Conservation (phyloP, 176 grass and related monocot genomes). For the Lolium perenne region DNA sequence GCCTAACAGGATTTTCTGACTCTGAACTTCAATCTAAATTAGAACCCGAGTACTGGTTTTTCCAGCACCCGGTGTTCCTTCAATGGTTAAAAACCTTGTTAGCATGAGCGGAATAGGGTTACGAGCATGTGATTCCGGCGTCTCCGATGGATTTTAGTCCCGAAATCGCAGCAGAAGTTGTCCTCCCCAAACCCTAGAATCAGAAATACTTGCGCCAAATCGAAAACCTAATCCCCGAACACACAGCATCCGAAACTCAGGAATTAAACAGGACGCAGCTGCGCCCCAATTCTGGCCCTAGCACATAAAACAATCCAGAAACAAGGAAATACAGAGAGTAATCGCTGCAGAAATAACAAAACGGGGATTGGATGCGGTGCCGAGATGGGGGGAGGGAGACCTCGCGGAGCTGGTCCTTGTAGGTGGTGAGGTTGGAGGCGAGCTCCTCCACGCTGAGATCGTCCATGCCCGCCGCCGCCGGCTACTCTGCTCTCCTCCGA, state of each 20-base stretch:
- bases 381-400: slow-evolving; percentile 39
- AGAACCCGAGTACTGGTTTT: neutral
- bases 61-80: neutral
- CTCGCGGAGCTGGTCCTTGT: slow-evolving; percentile 92
- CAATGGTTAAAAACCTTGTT: neutral
- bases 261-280: neutral
- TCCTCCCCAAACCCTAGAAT: slow-evolving; percentile 40
- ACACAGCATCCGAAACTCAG: neutral
- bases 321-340: neutral
- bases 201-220: neutral
- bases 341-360: neutral
- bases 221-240: slow-evolving; percentile 25
- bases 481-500: slow-evolving; percentile 15
- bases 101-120: neutral
- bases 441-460: slow-evolving; percentile 95
- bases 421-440: slow-evolving; percentile 86
- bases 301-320: neutral
- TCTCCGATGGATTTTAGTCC: neutral
- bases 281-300: neutral
- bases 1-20: neutral
- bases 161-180: neutral
- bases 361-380: neutral
- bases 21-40: neutral
- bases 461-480: slow-evolving; percentile 51
- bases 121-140: neutral